A percentile compares a stretch with the other conserved stretches of the same genome.
phyloP scores from a whole-genome alignment of 2,329 filamentous ascomycete species.

The Hawksworthiomyces lignivorus region DNA sequence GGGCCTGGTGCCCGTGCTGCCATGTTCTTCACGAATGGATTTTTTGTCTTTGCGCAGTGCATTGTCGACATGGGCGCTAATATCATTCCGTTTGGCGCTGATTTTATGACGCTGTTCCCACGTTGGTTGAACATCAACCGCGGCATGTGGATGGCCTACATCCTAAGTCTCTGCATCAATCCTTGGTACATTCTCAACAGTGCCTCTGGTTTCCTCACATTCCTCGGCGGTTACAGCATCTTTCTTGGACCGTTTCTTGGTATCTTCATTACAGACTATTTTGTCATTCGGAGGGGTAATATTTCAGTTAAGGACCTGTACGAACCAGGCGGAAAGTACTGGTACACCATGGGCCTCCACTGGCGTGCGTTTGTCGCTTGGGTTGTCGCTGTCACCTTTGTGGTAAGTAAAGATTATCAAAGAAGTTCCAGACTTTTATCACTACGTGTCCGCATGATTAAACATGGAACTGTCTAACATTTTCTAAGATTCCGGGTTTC shows the following conservation, averaged over 20 bases:
- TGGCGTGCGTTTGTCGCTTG: slow-evolving; percentile 11
- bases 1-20: slow-evolving; percentile 11
- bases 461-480: no score
- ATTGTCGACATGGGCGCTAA: slow-evolving; percentile 23
- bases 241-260: slow-evolving; percentile 14
- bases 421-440: no score
- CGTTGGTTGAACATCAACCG: slow-evolving; percentile 30
- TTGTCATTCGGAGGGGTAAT: slow-evolving; percentile 12
- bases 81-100: slow-evolving; percentile 30
- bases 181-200: slow-evolving; percentile 20
- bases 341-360: slow-evolving; percentile 12
- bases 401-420: no score
- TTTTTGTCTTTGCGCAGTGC: slow-evolving; percentile 15
- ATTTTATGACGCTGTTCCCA: slow-evolving; percentile 26
- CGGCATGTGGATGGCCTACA: slow-evolving; percentile 50
- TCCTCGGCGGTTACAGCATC: slow-evolving; percentile 12
- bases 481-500: slow-evolving; percentile 1
- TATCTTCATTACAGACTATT: slow-evolving; percentile 13
- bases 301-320: slow-evolving; percentile 10
- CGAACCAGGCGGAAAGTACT: slow-evolving; percentile 8
- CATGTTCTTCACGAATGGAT: slow-evolving; percentile 16
- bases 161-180: slow-evolving; percentile 26
- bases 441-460: no score
- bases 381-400: slow-evolving; percentile 1
- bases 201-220: slow-evolving; percentile 16